A percentile compares a stretch with the other conserved stretches of the same genome.
Evolutionary conservation across 1,139 yeast genomes (phyloP).

Genomic region (Geotrichum klebahnii): DNA sequence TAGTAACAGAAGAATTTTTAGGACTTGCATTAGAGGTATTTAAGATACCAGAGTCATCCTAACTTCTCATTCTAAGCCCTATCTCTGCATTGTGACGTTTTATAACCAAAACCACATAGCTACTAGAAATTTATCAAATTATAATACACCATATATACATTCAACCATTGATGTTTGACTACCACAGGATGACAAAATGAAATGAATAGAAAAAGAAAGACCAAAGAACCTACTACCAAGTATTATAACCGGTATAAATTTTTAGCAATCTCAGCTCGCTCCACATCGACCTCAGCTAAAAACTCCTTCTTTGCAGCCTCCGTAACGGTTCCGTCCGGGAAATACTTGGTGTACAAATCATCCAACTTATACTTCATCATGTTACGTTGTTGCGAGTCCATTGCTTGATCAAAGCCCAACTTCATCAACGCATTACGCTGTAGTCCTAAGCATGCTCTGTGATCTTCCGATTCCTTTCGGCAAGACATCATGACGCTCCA

Average conservation of each 20-base stretch:
- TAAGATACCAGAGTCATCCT: no score
- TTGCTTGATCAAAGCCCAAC: conserved; percentile 36
- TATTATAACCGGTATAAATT: conserved; percentile 13
- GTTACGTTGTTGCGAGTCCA: conserved; percentile 29
- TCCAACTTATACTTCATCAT: conserved; percentile 38
- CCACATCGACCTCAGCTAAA: conserved; percentile 26
- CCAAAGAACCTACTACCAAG: neutral
- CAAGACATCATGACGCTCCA: conserved; percentile 21
- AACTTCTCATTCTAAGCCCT: no score
- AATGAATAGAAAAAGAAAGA: no score
- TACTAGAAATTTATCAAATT: no score
- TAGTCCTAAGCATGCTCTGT: conserved; percentile 34
- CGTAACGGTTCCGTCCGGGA: conserved; percentile 33
- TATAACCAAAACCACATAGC: no score
- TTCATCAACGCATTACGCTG: conserved; percentile 38
- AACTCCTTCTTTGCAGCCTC: conserved; percentile 26
- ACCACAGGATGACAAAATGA: no score
- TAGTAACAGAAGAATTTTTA: no score
- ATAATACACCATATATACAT: no score
- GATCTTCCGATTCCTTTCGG: conserved; percentile 16
- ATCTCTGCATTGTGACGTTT: no score
- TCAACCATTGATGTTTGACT: no score
- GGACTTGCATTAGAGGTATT: no score
- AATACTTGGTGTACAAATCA: conserved; percentile 35
- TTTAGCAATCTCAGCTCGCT: conserved; percentile 17